Percentiles rank a stretch among this genome's conserved stretches.
These are phyloP conservation scores for Bipolaris cookei DNA, from an alignment of 2,329 filamentous ascomycete genomes.

Conservation along the genomic window DNA sequence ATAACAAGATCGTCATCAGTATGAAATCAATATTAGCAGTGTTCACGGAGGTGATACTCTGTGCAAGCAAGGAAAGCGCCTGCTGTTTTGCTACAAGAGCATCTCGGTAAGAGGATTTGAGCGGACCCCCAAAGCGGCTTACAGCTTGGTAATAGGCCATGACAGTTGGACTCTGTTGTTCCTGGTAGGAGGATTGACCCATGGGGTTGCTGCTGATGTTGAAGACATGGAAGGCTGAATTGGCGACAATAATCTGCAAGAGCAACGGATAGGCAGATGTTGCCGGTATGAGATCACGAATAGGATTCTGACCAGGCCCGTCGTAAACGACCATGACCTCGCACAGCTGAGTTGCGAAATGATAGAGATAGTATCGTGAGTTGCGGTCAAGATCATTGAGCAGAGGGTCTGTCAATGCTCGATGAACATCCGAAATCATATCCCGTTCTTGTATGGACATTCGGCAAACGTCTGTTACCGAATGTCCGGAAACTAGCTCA, in stretches of 20 bases:
- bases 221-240: slow-evolving; percentile 57
- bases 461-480: background rate
- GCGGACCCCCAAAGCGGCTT: slow-evolving; percentile 47
- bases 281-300: slow-evolving; percentile 56
- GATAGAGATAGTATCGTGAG: slow-evolving; percentile 56
- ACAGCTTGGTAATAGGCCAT: slow-evolving; percentile 47
- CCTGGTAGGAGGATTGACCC: slow-evolving; percentile 43
- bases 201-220: slow-evolving; percentile 46
- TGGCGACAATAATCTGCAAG: slow-evolving; percentile 56
- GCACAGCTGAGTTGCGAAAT: slow-evolving; percentile 60
- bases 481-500: background rate
- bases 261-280: slow-evolving; percentile 55
- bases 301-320: slow-evolving; percentile 54
- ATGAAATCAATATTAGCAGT: slow-evolving; percentile 50
- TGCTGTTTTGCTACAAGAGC: slow-evolving; percentile 57
- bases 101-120: slow-evolving; percentile 43
- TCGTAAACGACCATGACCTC: slow-evolving; percentile 61
- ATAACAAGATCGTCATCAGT: slow-evolving; percentile 56
- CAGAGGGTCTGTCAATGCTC: slow-evolving; percentile 60
- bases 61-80: slow-evolving; percentile 53
- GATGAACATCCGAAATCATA: slow-evolving; percentile 46
- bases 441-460: slow-evolving; percentile 12
- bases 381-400: slow-evolving; percentile 60
- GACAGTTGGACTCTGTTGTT: slow-evolving; percentile 40
- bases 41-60: slow-evolving; percentile 38